These are phyloP conservation scores for Phascolomyces articulosus DNA, from an alignment of 371 early-diverging fungal genomes.

Conservation along the genomic window DNA sequence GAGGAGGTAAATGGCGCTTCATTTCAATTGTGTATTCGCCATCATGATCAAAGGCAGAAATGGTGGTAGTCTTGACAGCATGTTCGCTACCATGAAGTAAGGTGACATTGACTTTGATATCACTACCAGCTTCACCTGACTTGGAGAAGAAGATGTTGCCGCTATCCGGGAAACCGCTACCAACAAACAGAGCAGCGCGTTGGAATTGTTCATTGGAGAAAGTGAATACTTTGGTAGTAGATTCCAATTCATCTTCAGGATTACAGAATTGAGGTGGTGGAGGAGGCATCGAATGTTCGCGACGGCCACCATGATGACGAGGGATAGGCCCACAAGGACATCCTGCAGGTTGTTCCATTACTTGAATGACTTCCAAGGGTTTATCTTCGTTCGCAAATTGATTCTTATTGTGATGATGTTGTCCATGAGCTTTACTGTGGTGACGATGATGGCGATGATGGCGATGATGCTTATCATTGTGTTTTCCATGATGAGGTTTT, in stretches of 20 bases:
- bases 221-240: slow-evolving; percentile 12
- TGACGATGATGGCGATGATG: slow-evolving; percentile 20
- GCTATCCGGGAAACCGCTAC: slow-evolving; percentile 12
- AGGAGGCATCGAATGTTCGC: slow-evolving; percentile 12
- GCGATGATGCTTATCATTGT: slow-evolving; percentile 13
- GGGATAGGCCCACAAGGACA: slow-evolving; percentile 1
- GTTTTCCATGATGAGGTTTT: not conserved
- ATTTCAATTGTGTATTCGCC: slow-evolving; percentile 23
- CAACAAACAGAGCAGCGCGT: slow-evolving; percentile 15
- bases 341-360: not conserved
- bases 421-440: slow-evolving; percentile 7
- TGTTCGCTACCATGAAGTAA: slow-evolving; percentile 15
- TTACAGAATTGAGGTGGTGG: slow-evolving; percentile 9
- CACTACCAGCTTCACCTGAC: slow-evolving; percentile 1
- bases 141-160: slow-evolving; percentile 15
- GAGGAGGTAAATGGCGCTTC: slow-evolving; percentile 8
- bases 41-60: slow-evolving; percentile 24
- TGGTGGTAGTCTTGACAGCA: not conserved
- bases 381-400: not conserved
- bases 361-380: too few species aligned
- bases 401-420: not conserved
- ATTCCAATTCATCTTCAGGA: slow-evolving; percentile 9
- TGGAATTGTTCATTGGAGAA: slow-evolving; percentile 27
- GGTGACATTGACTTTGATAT: slow-evolving; percentile 20
- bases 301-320: not conserved